These are phyloP conservation scores for Scedosporium apiospermum DNA, from an alignment of 2,329 filamentous ascomycete genomes.

Conservation along the genomic window DNA sequence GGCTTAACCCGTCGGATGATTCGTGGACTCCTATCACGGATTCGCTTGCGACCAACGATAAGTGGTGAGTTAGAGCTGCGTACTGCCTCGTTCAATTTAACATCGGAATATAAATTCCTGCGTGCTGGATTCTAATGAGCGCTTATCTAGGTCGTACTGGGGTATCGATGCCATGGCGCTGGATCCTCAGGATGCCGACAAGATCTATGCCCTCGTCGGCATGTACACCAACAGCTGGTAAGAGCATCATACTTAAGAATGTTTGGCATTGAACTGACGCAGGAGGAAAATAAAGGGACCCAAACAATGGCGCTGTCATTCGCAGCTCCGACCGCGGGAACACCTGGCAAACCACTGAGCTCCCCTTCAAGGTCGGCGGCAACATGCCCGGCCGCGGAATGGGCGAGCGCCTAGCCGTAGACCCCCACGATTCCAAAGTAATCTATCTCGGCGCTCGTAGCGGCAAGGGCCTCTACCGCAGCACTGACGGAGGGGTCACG, in stretches of 20 bases:
- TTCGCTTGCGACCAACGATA: constrained; percentile 27
- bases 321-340: constrained; percentile 42
- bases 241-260: constrained; percentile 1
- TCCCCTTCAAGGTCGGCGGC: constrained; percentile 51
- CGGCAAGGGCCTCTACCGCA: constrained; percentile 50
- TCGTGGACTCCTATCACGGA: constrained; percentile 47
- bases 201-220: constrained; percentile 44
- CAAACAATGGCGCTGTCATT: constrained; percentile 44
- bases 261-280: background rate
- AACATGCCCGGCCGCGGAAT: constrained; percentile 53
- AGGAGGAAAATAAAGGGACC: constrained; percentile 27
- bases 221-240: constrained; percentile 51
- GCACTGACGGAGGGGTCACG: constrained; percentile 42
- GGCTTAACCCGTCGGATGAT: constrained; percentile 40
- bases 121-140: constrained; percentile 6
- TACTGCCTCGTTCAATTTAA: too few relatives aligned
- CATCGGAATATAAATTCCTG: background rate
- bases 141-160: constrained; percentile 37
- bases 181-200: constrained; percentile 40
- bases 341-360: constrained; percentile 38
- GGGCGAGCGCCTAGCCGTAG: constrained; percentile 48
- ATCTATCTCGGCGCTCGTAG: constrained; percentile 50
- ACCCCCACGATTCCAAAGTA: constrained; percentile 46
- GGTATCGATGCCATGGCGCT: constrained; percentile 47
- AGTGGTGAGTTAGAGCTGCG: constrained; percentile 28